These are phyloP conservation scores for Herpetomonas muscarum DNA, from an alignment of 208 protist genomes.

Conservation along the genomic window DNA sequence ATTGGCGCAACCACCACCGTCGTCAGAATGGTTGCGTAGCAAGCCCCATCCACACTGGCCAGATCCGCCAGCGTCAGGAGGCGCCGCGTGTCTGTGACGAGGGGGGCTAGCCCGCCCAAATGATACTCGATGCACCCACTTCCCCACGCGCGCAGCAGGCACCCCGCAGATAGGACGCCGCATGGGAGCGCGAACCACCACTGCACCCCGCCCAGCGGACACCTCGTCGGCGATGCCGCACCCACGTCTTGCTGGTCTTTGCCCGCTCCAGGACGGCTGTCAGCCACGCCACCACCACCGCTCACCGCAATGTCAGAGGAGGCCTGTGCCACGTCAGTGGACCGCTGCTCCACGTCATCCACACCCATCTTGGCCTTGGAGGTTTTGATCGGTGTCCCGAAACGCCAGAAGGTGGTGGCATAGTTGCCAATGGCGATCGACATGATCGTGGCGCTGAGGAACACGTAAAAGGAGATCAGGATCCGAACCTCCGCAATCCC, in stretches of 20 bases:
- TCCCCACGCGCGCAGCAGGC: slow-evolving; percentile 29
- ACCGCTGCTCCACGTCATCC: not conserved
- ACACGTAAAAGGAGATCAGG: slow-evolving; percentile 50
- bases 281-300: too few relatives aligned
- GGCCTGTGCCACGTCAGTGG: not conserved
- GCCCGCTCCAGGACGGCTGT: too few relatives aligned
- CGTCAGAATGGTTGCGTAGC: slow-evolving; percentile 20
- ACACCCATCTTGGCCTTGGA: not conserved
- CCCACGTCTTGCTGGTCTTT: too few relatives aligned
- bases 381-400: slow-evolving; percentile 25
- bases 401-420: slow-evolving; percentile 43
- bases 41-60: not conserved
- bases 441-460: slow-evolving; percentile 41
- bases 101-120: slow-evolving; percentile 25
- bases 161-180: slow-evolving; percentile 9
- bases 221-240: too few relatives aligned
- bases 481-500: slow-evolving; percentile 37
- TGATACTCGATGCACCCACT: slow-evolving; percentile 29
- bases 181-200: not conserved
- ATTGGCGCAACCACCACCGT: slow-evolving; percentile 44
- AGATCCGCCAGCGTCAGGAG: slow-evolving; percentile 22
- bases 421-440: slow-evolving; percentile 70
- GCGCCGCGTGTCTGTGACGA: slow-evolving; percentile 15
- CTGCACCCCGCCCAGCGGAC: not conserved
- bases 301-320: too few relatives aligned